Conservation (phyloP, 345 rosid species). For the Carallia brachiata region DNA sequence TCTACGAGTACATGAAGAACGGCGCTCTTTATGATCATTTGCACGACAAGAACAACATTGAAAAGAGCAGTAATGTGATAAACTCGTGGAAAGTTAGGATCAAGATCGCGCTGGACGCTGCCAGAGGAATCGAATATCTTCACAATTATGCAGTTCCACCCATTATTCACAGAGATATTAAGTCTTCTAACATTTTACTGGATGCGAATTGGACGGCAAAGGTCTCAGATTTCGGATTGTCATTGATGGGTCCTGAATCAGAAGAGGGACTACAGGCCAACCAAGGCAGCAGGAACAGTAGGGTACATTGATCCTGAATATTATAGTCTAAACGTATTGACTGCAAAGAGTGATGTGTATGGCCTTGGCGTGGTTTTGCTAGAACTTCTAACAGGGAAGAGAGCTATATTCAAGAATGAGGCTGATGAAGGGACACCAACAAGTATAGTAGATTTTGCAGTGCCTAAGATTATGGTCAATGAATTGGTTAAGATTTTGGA, state of each 20-base stretch:
- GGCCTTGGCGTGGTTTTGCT: slow-evolving; percentile 83
- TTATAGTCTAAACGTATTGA: slow-evolving; percentile 74
- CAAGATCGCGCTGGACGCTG: slow-evolving; percentile 76
- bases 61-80: slow-evolving; percentile 53
- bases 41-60: slow-evolving; percentile 55
- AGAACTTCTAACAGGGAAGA: slow-evolving; percentile 73
- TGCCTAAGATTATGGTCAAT: slow-evolving; percentile 45
- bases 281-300: slow-evolving; percentile 80
- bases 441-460: slow-evolving; percentile 67
- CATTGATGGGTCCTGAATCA: slow-evolving; percentile 58
- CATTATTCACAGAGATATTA: slow-evolving; percentile 84
- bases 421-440: slow-evolving; percentile 44
- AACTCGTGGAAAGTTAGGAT: slow-evolving; percentile 91
- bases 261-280: slow-evolving; percentile 39
- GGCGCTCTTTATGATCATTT: slow-evolving; percentile 85
- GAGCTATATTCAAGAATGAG: slow-evolving; percentile 51
- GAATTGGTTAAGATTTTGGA: slow-evolving; percentile 58
- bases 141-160: slow-evolving; percentile 83
- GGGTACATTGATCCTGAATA: slow-evolving; percentile 94
- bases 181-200: slow-evolving; percentile 77
- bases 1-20: slow-evolving; percentile 88
- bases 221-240: slow-evolving; percentile 87
- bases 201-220: slow-evolving; percentile 72
- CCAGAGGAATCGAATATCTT: slow-evolving; percentile 85
- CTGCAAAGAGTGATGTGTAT: slow-evolving; percentile 85